A percentile compares a stretch with the other conserved stretches of the same genome.
phyloP scores from a whole-genome alignment of 2,329 filamentous ascomycete species.

The Clonostachys solani region DNA sequence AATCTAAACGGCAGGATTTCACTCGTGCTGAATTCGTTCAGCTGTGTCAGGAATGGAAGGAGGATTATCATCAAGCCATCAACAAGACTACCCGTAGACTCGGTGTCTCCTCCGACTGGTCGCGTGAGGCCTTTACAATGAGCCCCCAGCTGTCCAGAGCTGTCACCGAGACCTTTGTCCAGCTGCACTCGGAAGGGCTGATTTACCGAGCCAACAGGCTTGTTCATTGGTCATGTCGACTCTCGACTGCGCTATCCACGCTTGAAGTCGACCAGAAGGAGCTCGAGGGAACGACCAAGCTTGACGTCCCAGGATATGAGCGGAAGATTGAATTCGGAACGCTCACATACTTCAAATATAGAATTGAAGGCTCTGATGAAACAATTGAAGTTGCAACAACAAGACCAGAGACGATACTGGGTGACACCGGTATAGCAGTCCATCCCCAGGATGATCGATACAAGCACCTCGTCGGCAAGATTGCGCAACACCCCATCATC shows the following conservation, averaged over 20 bases:
- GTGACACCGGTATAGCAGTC: conserved; percentile 90
- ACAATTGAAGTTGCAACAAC: conserved; percentile 91
- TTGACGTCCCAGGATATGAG: conserved; percentile 92
- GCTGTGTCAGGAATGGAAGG: conserved; percentile 91
- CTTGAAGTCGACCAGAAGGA: conserved; percentile 93
- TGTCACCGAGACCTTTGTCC: conserved; percentile 84
- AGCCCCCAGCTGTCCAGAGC: conserved; percentile 78
- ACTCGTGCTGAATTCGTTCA: conserved; percentile 77
- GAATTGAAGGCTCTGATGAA: conserved; percentile 76
- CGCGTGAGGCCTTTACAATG: conserved; percentile 93
- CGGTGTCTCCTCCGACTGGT: conserved; percentile 93
- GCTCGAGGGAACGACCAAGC: conserved; percentile 74
- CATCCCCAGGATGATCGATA: conserved; percentile 85
- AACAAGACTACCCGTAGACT: conserved; percentile 79
- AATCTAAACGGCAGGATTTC: conserved; percentile 75
- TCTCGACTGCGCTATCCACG: conserved; percentile 88
- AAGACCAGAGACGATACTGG: conserved; percentile 90
- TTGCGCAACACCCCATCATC: conserved; percentile 82
- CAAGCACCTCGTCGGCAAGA: conserved; percentile 82
- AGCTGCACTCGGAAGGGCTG: conserved; percentile 84
- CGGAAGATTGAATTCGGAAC: conserved; percentile 97
- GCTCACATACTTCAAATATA: conserved; percentile 86
- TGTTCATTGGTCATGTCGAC: conserved; percentile 90
- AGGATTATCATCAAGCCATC: conserved; percentile 87
- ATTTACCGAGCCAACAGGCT: conserved; percentile 92